phyloP scores from a whole-genome alignment of 148 eudicot species.

The Rhododendron vialii region DNA sequence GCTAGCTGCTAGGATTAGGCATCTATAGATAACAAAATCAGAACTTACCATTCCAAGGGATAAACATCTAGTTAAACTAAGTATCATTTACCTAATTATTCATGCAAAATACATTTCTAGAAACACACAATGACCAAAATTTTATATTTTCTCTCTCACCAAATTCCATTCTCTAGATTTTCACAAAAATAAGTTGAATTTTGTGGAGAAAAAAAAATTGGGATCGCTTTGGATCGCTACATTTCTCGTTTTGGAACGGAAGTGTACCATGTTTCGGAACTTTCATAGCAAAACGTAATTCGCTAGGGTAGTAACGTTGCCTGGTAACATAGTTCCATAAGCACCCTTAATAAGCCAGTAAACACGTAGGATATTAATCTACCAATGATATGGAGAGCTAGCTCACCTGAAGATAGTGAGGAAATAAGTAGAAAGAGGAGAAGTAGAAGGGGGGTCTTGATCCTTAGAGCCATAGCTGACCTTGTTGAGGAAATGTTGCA shows the following conservation, averaged over 20 bases:
- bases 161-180: background rate
- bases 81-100: background rate
- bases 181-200: background rate
- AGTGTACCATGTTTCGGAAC: background rate
- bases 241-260: background rate
- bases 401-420: constrained; percentile 20
- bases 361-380: background rate
- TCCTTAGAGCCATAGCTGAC: constrained; percentile 33
- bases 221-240: background rate
- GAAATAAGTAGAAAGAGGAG: constrained; percentile 30
- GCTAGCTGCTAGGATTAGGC: background rate
- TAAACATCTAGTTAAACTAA: background rate
- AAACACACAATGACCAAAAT: background rate
- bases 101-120: background rate
- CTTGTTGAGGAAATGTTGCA: background rate
- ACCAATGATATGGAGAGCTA: background rate
- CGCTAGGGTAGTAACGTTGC: no score
- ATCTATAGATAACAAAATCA: no score
- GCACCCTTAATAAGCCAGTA: background rate
- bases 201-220: no score
- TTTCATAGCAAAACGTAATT: no score
- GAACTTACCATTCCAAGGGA: background rate
- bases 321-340: background rate
- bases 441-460: constrained; percentile 25
- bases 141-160: background rate